Evolutionary conservation across 768 basidiomycete genomes (phyloP).

Genomic region (Cystofilobasidium capitatum): DNA sequence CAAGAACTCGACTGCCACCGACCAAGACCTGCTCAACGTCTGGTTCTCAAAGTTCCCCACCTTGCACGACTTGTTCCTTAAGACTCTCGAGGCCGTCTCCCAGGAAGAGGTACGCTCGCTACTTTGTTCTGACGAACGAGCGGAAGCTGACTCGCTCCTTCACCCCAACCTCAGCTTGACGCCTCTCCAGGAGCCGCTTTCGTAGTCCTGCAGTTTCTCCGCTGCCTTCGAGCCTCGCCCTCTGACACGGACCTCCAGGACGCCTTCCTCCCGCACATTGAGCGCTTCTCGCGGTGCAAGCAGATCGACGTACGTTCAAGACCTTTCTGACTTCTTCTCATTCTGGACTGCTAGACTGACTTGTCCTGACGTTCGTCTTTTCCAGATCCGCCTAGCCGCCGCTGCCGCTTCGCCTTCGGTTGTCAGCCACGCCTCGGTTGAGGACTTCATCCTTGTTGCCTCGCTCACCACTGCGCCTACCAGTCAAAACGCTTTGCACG

Average conservation of each 20-base stretch:
- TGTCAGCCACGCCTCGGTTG: background rate
- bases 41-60: conserved; percentile 18
- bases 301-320: conserved; percentile 14
- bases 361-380: background rate
- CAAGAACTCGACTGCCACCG: background rate
- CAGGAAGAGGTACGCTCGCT: conserved; percentile 9
- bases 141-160: background rate
- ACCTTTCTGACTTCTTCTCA: background rate
- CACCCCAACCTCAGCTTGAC: background rate
- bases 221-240: conserved; percentile 12
- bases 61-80: conserved; percentile 9
- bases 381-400: conserved; percentile 20
- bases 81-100: background rate
- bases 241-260: conserved; percentile 8
- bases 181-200: conserved; percentile 11
- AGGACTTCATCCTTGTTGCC: conserved; percentile 3
- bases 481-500: conserved; percentile 22
- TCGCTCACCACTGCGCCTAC: background rate
- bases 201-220: conserved; percentile 18
- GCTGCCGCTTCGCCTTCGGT: conserved; percentile 17
- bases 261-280: conserved; percentile 9
- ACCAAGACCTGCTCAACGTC: background rate
- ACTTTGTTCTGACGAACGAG: background rate
- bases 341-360: background rate
- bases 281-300: conserved; percentile 7